phyloP scores from a whole-genome alignment of 2,329 filamentous ascomycete genomes.

The Pseudopyricularia javanii region DNA sequence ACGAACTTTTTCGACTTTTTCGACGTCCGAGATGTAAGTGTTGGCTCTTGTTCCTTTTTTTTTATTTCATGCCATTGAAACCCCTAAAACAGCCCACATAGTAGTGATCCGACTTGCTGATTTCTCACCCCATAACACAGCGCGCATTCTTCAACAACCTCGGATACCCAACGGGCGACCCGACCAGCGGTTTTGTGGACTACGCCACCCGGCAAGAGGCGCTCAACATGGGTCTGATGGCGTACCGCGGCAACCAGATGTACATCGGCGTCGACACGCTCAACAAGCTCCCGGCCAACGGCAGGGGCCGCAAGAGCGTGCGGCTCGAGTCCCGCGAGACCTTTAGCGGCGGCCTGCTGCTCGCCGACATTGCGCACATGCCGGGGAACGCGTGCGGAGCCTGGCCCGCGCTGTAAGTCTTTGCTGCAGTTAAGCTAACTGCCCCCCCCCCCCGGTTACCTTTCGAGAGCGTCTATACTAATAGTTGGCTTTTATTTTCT shows the following conservation, averaged over 20 bases:
- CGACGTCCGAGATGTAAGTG: background rate
- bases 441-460: too few species aligned
- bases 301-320: constrained; percentile 27
- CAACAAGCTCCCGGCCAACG: constrained; percentile 16
- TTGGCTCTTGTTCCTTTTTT: background rate
- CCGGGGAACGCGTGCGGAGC: constrained; percentile 32
- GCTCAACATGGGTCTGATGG: constrained; percentile 24
- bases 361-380: constrained; percentile 35
- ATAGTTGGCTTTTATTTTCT: too few species aligned
- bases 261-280: constrained; percentile 31
- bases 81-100: too few species aligned
- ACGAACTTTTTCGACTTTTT: constrained; percentile 1
- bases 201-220: constrained; percentile 25
- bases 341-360: constrained; percentile 32
- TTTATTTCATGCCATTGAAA: background rate
- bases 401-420: constrained; percentile 32
- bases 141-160: background rate
- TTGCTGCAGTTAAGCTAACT: too few species aligned
- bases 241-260: constrained; percentile 17
- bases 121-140: background rate
- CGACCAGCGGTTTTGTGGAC: constrained; percentile 12
- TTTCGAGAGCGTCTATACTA: too few species aligned
- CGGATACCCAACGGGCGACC: constrained; percentile 3
- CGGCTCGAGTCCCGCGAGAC: constrained; percentile 30
- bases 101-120: background rate